phyloP scores from a whole-genome alignment of 306 rosid genomes.

The Calophaca sinica region DNA sequence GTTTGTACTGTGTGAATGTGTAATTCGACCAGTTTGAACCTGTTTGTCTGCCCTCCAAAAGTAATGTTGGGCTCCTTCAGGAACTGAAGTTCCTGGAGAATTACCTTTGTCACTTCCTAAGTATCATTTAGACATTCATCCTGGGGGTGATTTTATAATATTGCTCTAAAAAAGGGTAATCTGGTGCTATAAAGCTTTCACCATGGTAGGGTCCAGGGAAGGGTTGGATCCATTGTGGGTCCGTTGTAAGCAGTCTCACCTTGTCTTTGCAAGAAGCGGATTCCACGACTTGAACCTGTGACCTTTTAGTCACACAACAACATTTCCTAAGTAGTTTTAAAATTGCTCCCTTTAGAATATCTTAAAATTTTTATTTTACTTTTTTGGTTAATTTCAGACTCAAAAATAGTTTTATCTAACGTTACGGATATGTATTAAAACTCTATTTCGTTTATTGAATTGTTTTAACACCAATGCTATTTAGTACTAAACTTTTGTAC shows the following conservation, averaged over 20 bases:
- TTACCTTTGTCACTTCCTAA: constrained; percentile 14
- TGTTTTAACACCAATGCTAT: constrained; percentile 1
- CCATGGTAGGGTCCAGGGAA: constrained; percentile 4
- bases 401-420: constrained; percentile 7
- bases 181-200: constrained; percentile 1
- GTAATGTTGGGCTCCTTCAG: constrained; percentile 6
- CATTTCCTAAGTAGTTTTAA: neutral
- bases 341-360: neutral
- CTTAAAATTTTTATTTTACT: neutral
- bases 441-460: neutral
- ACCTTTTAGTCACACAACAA: neutral
- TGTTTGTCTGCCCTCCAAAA: neutral
- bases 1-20: neutral
- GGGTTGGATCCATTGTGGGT: neutral
- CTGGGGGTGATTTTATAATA: constrained; percentile 6
- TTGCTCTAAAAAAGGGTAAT: neutral
- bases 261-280: neutral
- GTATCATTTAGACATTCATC: constrained; percentile 15
- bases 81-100: neutral
- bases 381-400: no score
- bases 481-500: neutral
- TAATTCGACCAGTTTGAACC: constrained; percentile 16
- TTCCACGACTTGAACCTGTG: neutral
- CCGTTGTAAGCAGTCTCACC: neutral
- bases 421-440: constrained; percentile 29